These are phyloP conservation scores for Neonothopanus nambi DNA, from an alignment of 1,284 basidiomycete genomes.

Conservation along the genomic window DNA sequence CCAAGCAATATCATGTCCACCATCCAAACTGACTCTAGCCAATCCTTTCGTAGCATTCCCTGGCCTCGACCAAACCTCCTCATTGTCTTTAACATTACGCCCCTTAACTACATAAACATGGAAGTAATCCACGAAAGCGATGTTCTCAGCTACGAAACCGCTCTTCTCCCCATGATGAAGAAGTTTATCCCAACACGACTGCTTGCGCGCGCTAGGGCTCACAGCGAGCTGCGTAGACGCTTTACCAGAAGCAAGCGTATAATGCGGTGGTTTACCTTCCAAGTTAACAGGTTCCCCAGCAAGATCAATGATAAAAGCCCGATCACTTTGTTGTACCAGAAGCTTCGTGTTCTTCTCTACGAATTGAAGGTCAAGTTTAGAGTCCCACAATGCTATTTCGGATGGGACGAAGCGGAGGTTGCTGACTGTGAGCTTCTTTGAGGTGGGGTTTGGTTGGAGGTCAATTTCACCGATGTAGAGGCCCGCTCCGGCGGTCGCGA, in stretches of 20 bases:
- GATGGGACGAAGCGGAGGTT: constrained; percentile 47
- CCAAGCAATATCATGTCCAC: constrained; percentile 68
- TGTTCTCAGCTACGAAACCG: constrained; percentile 28
- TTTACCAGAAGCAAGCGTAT: constrained; percentile 50
- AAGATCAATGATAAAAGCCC: constrained; percentile 58
- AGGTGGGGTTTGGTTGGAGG: constrained; percentile 30
- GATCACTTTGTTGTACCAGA: constrained; percentile 55
- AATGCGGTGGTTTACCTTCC: constrained; percentile 48
- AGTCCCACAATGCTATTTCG: constrained; percentile 38
- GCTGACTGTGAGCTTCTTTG: constrained; percentile 36
- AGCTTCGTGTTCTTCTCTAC: constrained; percentile 48
- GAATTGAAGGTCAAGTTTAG: constrained; percentile 52
- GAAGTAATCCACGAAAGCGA: constrained; percentile 68
- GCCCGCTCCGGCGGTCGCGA: constrained; percentile 62
- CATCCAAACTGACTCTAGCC: constrained; percentile 64
- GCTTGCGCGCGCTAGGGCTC: constrained; percentile 21
- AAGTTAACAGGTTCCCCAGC: constrained; percentile 40
- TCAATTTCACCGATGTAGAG: constrained; percentile 63
- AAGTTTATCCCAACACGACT: background rate
- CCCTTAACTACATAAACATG: constrained; percentile 59
- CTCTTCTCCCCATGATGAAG: background rate
- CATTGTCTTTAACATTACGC: constrained; percentile 34
- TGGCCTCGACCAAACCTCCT: constrained; percentile 67
- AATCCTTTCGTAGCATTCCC: constrained; percentile 62
- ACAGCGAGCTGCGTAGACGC: constrained; percentile 58